These are phyloP conservation scores for Salix suchowensis DNA, from an alignment of 345 rosid genomes.

Conservation along the genomic window DNA sequence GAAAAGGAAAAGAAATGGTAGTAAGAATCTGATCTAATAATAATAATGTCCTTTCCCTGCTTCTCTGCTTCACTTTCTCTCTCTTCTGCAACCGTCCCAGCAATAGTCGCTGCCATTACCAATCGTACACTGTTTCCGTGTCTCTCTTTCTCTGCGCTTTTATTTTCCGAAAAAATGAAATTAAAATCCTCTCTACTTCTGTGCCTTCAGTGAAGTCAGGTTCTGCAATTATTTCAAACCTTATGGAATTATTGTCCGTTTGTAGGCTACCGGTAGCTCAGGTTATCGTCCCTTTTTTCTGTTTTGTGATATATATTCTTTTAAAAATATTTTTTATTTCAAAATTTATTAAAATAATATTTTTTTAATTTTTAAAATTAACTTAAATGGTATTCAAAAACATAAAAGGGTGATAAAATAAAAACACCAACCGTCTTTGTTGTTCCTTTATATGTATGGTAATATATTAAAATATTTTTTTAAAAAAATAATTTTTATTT, in stretches of 20 bases:
- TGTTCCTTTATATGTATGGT: too few species aligned
- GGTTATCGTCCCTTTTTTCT: background rate
- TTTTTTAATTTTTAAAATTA: too few species aligned
- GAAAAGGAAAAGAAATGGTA: background rate
- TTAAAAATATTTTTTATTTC: too few species aligned
- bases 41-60: background rate
- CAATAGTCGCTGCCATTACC: constrained; percentile 17
- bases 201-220: background rate
- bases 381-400: too few species aligned
- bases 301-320: background rate
- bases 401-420: too few species aligned
- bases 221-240: background rate
- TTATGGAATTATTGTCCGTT: constrained; percentile 8
- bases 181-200: background rate
- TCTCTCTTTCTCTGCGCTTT: background rate
- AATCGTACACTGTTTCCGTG: constrained; percentile 10
- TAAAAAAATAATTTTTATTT: too few species aligned
- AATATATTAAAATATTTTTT: too few species aligned
- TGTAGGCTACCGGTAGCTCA: constrained; percentile 1
- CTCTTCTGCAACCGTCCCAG: constrained; percentile 16
- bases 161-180: background rate
- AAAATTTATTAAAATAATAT: too few species aligned
- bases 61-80: constrained; percentile 15
- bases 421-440: too few species aligned
- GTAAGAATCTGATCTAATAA: background rate